Conservation (phyloP, 1,139 yeast genomes). For the Lodderomyces elongisporus region DNA sequence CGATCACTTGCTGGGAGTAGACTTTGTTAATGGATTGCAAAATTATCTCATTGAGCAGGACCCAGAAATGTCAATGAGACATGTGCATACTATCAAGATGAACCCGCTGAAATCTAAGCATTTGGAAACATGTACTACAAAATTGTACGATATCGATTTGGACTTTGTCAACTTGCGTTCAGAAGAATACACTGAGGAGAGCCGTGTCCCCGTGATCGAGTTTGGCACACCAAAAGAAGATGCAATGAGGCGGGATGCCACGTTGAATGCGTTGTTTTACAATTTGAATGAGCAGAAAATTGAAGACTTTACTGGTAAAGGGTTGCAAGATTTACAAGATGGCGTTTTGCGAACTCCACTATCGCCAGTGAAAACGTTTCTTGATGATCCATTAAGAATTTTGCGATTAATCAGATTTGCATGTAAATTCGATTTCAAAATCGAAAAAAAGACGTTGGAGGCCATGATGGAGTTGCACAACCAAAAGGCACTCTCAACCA, state of each 20-base stretch:
- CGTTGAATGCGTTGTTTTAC: constrained; percentile 85
- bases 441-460: constrained; percentile 53
- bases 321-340: constrained; percentile 60
- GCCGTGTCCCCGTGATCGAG: constrained; percentile 71
- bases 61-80: constrained; percentile 40
- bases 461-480: constrained; percentile 66
- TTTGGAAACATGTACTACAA: constrained; percentile 92
- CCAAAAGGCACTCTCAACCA: constrained; percentile 53
- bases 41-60: constrained; percentile 44
- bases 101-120: constrained; percentile 96
- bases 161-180: constrained; percentile 90
- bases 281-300: constrained; percentile 62
- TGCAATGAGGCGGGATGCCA: constrained; percentile 91
- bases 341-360: constrained; percentile 87
- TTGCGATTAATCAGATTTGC: constrained; percentile 83
- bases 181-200: constrained; percentile 76
- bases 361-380: constrained; percentile 74
- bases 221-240: constrained; percentile 92
- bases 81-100: constrained; percentile 77
- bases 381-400: constrained; percentile 91
- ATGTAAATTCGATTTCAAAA: constrained; percentile 62
- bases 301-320: constrained; percentile 80
- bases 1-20: constrained; percentile 77
- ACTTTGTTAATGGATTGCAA: constrained; percentile 67
- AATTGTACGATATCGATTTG: constrained; percentile 70